Base-by-base conservation (phyloP, 495 filamentous ascomycete species). In the Hyaloscypha variabilis region DNA sequence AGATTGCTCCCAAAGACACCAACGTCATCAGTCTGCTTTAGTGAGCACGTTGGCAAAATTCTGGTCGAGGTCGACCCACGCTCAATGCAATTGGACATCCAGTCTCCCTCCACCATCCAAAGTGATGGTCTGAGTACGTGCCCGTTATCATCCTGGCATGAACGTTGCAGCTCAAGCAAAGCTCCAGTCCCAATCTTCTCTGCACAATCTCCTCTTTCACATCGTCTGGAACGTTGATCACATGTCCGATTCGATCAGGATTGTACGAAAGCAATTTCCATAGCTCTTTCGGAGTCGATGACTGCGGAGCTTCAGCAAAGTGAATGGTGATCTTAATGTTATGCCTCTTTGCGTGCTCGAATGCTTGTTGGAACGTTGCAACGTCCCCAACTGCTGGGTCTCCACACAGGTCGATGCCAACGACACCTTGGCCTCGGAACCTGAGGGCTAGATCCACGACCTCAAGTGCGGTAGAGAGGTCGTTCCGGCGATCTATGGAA, bases 131-230 rank as follows among this genome's bases (percentile, higher is more conserved):
- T 52, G 79, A 72, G 71, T 89, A 90, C 3, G 85, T 84, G 0
- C 91, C 91, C 0, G 70, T 67, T 61, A 88, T 87, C 85, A 96
- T 84, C 68, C 87, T 85, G 3, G 89, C 89, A 69, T 89, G 84
- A 19, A 95, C 90, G 75, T 95, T 94, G 74, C 91, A 94, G 56
- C 86, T 90, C 67, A 95, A 77, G 60, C 91, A 94, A 54, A 96
- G 67, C 76, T 96, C 92, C 26, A 96, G 69, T 6, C 88, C 88
- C 17, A 93, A 69, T 8, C 74, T 71, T 23, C 80, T 78, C 39
- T 69, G 67, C 6, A 75, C 71, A 65, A 94, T 89, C 71, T 84
- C 80, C 52, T 75, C 62, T 67, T 83, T 85, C 21, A 90, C 71
- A 24, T 72, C 68, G 11, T 86, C 84, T 0, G 84, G 80, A 1